Base-by-base conservation (phyloP, 129 eudicot species). In the Saposhnikovia divaricata region DNA sequence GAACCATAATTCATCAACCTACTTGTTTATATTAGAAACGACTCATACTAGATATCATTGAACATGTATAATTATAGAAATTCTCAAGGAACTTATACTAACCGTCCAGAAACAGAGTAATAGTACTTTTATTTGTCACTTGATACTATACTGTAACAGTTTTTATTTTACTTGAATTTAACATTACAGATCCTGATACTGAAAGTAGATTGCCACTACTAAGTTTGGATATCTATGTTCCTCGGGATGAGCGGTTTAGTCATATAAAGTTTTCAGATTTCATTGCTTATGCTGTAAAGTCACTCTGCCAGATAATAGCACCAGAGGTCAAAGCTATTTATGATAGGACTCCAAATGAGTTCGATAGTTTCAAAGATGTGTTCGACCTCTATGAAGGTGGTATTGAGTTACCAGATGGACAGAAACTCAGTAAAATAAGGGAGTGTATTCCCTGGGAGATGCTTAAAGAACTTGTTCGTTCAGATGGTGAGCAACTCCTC, bases 401-500 rank as follows among this genome's bases (percentile, higher is more conserved):
- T 55, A 11, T 87, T 37, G 72, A 81, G 59, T 69, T 87, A 25
- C 95, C 95, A 34, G 76, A 79, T 38, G 73, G 68, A 13, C 53
- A 53, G 25, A 37, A 72, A n/a, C 63, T 83, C 11, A 45, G 63
- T 1, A 84, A 91, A 80, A 38, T 86, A 70, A 85, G 79, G 72
- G 80, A 87, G 72, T 70, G 80, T 77, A 74, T 86, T 28, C 86
- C 89, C 15, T 88, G 85, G 87, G 97, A 91, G 80, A 13, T 90
- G 75, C 46, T 91, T 9, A 84, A 82, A 66, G 91, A 88, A 71
- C 85, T 90, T 61, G 38, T 82, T 31, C 89, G 89, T 12, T 75
- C 83, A 0, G 97, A 91, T 79, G 97, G 93, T 16, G 97, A 88
- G 84, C 82, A 59, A 48, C 74, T 89, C 59, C 83, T 85, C 61